Conservation (phyloP, 306 rosid species). For the Adenanthera pavonina region DNA sequence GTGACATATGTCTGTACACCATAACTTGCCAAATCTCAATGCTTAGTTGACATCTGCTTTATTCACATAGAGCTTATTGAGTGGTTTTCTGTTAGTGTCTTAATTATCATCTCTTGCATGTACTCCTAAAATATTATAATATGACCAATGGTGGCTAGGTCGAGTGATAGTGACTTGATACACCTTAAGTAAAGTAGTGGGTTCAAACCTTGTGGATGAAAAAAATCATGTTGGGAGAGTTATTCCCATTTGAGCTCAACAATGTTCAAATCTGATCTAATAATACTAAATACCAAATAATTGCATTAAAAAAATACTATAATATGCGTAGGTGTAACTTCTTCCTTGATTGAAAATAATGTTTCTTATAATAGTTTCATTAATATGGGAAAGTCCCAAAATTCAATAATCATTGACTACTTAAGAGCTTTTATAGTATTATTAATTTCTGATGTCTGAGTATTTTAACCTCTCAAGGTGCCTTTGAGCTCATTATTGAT, state of each 20-base stretch:
- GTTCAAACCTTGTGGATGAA: no score
- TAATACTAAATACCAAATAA: no score
- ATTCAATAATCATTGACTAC: slow-evolving; percentile 25
- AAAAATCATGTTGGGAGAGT: no score
- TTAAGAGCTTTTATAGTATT: slow-evolving; percentile 14
- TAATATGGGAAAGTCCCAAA: slow-evolving; percentile 21
- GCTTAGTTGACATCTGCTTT: slow-evolving; percentile 21
- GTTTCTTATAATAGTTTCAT: slow-evolving; percentile 4
- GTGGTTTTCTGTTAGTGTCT: slow-evolving; percentile 29
- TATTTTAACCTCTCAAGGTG: slow-evolving; percentile 59
- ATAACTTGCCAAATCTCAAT: slow-evolving; percentile 33
- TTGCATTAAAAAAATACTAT: neutral
- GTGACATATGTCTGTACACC: slow-evolving; percentile 6
- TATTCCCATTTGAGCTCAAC: no score
- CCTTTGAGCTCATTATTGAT: slow-evolving; percentile 84
- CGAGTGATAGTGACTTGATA: no score
- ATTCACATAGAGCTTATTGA: slow-evolving; percentile 22
- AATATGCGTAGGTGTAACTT: neutral
- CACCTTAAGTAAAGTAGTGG: no score
- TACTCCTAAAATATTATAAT: neutral
- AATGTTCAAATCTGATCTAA: no score
- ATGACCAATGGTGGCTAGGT: no score
- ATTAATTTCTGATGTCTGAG: slow-evolving; percentile 38
- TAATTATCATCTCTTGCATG: slow-evolving; percentile 8
- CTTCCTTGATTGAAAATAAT: slow-evolving; percentile 4